These are phyloP conservation scores for Mucor lusitanicus DNA, from an alignment of 371 early-diverging fungal genomes.

Conservation along the genomic window DNA sequence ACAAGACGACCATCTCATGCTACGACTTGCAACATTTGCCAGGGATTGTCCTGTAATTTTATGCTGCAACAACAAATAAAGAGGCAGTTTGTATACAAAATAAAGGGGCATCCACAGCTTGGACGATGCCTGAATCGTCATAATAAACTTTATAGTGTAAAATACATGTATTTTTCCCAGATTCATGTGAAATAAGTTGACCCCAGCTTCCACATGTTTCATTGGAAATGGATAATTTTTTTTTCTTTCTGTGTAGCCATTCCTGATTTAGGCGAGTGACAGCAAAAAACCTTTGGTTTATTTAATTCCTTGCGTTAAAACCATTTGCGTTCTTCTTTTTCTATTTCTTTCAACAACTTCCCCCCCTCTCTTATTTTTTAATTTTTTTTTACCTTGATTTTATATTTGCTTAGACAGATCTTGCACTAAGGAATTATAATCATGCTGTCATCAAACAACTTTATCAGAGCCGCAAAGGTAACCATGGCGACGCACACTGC, in stretches of 20 bases:
- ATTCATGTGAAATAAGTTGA: conserved; percentile 30
- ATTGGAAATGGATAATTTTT: conserved; percentile 17
- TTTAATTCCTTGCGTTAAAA: conserved; percentile 8
- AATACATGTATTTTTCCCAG: conserved; percentile 14
- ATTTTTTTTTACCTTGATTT: conserved; percentile 6
- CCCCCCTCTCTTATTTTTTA: conserved; percentile 25
- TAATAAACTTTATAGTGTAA: conserved; percentile 6
- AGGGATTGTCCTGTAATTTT: background rate
- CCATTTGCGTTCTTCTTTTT: conserved; percentile 14
- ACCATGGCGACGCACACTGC: conserved; percentile 16
- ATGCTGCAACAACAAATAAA: conserved; percentile 1
- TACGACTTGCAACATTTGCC: background rate
- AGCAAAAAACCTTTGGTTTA: conserved; percentile 47
- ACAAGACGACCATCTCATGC: background rate
- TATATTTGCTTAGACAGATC: conserved; percentile 18
- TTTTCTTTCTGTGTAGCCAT: conserved; percentile 31
- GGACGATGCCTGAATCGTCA: conserved; percentile 1
- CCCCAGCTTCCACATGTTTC: conserved; percentile 27
- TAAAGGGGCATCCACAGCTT: background rate
- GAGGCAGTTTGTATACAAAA: background rate
- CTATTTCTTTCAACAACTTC: conserved; percentile 12
- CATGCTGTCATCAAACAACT: conserved; percentile 36
- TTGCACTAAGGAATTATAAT: conserved; percentile 20
- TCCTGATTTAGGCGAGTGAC: conserved; percentile 53
- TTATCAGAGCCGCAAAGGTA: conserved; percentile 42